Conservation (phyloP, 139 green algal genomes). For the Micromonas commoda region DNA sequence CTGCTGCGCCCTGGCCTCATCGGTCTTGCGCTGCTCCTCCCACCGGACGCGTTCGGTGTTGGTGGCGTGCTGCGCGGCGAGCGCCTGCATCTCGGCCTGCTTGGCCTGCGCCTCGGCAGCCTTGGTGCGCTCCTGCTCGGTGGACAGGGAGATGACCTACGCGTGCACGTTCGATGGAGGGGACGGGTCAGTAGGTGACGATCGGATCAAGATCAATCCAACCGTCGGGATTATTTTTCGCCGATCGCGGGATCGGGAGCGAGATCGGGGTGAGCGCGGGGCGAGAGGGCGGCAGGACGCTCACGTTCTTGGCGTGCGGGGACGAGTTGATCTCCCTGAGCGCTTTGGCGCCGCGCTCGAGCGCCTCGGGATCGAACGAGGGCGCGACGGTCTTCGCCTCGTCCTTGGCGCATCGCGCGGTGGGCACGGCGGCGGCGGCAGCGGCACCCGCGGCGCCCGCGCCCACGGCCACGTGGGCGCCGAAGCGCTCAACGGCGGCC, state of each 20-base stretch:
- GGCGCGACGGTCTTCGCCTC: background rate
- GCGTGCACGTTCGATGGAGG: background rate
- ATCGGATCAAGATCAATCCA: background rate
- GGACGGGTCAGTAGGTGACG: background rate
- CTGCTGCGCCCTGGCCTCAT: constrained; percentile 76
- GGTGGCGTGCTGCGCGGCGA: constrained; percentile 34
- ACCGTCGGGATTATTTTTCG: no score
- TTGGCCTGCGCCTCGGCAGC: constrained; percentile 61
- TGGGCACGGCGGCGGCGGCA: no score
- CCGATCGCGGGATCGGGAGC: background rate
- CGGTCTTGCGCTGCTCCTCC: constrained; percentile 64
- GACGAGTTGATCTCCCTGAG: constrained; percentile 92
- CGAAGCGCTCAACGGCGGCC: no score
- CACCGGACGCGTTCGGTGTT: constrained; percentile 71
- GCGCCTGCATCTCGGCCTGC: constrained; percentile 37
- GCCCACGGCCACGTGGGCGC: no score
- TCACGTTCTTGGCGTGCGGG: constrained; percentile 73
- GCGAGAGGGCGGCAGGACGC: no score
- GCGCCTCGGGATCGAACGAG: constrained; percentile 88
- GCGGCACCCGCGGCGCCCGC: background rate
- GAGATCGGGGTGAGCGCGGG: background rate
- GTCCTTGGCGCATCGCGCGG: background rate
- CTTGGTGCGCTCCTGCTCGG: constrained; percentile 88
- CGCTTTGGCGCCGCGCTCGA: constrained; percentile 92
- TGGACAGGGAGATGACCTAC: constrained; percentile 82